Conservation (phyloP, 108 stramenopile genomes). For the Skeletonema marinoi region DNA sequence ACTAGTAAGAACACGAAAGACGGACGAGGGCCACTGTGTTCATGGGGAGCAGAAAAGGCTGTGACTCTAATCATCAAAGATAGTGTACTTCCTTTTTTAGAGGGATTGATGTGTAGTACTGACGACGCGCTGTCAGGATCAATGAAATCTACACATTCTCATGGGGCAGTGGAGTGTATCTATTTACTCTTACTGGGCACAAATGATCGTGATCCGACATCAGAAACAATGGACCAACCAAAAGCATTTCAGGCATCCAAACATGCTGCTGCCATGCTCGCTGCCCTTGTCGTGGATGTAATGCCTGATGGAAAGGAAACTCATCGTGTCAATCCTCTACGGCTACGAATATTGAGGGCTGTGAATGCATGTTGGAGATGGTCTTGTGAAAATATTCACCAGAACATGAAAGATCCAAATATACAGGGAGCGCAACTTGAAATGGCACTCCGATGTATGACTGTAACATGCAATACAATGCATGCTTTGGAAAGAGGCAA, state of each 20-base stretch:
- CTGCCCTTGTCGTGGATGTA: conserved; percentile 69
- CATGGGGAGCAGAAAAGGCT: conserved; percentile 49
- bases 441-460: conserved; percentile 25
- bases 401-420: neutral
- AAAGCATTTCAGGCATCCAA: conserved; percentile 32
- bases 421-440: neutral
- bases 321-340: conserved; percentile 55
- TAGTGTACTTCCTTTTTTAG: conserved; percentile 34
- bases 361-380: conserved; percentile 37
- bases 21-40: conserved; percentile 19
- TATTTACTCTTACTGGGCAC: conserved; percentile 28
- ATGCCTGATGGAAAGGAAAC: conserved; percentile 51
- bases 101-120: neutral
- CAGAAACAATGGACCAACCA: neutral
- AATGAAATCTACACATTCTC: conserved; percentile 14
- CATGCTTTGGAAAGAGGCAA: conserved; percentile 32
- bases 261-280: conserved; percentile 60
- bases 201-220: neutral
- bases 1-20: conserved; percentile 3
- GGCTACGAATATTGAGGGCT: conserved; percentile 35
- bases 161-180: conserved; percentile 30
- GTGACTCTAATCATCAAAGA: conserved; percentile 36
- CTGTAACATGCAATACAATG: conserved; percentile 27
- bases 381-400: conserved; percentile 24
- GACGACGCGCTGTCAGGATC: neutral